These are phyloP conservation scores for Suhomyces ambrosiae DNA, from an alignment of 1,139 yeast genomes.

Conservation along the genomic window DNA sequence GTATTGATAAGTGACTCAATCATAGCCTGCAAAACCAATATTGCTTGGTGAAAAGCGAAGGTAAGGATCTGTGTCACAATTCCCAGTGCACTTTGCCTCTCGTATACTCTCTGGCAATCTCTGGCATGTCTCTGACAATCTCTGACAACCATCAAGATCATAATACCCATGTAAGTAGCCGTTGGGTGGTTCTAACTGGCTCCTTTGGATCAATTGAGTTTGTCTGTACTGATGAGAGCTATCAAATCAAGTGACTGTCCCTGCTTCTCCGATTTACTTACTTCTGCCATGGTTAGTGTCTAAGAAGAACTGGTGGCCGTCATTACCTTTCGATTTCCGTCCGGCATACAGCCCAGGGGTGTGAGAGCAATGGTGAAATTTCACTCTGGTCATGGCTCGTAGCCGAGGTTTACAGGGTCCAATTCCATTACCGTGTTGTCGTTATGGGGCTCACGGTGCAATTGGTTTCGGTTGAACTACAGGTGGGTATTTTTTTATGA, in stretches of 20 bases:
- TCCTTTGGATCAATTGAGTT: not conserved
- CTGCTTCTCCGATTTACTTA: constrained; percentile 6
- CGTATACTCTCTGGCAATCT: too few species aligned
- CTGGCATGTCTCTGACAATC: too few species aligned
- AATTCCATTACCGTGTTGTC: not conserved
- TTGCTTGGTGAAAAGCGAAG: not conserved
- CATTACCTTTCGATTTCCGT: constrained; percentile 5
- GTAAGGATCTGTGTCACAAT: too few species aligned
- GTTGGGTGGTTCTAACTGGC: too few species aligned
- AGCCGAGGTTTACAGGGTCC: not conserved
- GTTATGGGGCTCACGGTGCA: too few species aligned
- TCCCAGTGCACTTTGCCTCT: too few species aligned
- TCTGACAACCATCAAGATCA: too few species aligned
- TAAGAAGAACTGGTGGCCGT: constrained; percentile 2
- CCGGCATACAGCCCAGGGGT: constrained; percentile 10
- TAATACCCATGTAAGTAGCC: too few species aligned
- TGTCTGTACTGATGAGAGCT: not conserved
- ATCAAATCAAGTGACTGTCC: not conserved
- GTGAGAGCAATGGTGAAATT: constrained; percentile 4
- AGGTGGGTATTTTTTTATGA: too few species aligned
- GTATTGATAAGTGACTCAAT: too few species aligned
- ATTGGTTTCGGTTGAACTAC: too few species aligned
- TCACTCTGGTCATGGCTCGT: constrained; percentile 1
- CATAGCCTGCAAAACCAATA: too few species aligned
- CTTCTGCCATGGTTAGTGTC: constrained; percentile 9